Base-by-base conservation (phyloP, 1,284 basidiomycete species). In the Trametes sp. region DNA sequence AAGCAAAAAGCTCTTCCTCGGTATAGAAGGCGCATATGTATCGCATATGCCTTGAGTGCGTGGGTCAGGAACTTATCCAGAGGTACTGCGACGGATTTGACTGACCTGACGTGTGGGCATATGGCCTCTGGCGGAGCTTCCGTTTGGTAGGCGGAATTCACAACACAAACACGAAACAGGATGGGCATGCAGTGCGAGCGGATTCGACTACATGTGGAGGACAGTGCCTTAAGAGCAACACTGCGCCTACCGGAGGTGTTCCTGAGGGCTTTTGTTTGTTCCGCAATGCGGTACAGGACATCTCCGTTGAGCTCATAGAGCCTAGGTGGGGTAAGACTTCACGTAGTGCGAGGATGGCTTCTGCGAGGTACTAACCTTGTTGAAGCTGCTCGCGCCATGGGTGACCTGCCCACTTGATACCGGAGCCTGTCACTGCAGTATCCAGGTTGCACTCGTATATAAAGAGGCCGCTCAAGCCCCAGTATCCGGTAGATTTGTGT, bases 71-170 rank as follows among this genome's bases (percentile, higher is more conserved):
- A 21, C 19, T 35, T 24, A n/a, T n/a, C n/a, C n/a, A 23, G 11
- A 45, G 21, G 14, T 13, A 23, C 16, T n/a, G 21, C 9, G 26
- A 48, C 26, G 1, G 26, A 9, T 11, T n/a, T 10, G 24, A n/a
- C 45, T 24, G 19, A 52, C 51, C 51, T 52, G 24, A 52, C 51
- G n/a, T 52, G n/a, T 7, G 29, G 13, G 23, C 51, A 35, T 13
- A 52, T 28, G 4, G 14, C 51, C 35, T 52, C 23, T 9, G 51
- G 51, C 13, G 51, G 51, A 10, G 29, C 6, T 23, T 26, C 26
- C 23, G 10, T 23, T 14, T 29, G 5, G 28, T 28, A 19, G 11
- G 45, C 16, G 45, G 45, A 28, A 4, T 7, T 13, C 29, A 28
- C 26, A 3, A 9, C 5, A 29, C 28, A 48, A 26, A 4, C 16